A percentile compares a stretch with the other conserved stretches of the same genome.
These are phyloP conservation scores for Citrullus colocynthis DNA, from an alignment of 306 rosid genomes.

Conservation along the genomic window DNA sequence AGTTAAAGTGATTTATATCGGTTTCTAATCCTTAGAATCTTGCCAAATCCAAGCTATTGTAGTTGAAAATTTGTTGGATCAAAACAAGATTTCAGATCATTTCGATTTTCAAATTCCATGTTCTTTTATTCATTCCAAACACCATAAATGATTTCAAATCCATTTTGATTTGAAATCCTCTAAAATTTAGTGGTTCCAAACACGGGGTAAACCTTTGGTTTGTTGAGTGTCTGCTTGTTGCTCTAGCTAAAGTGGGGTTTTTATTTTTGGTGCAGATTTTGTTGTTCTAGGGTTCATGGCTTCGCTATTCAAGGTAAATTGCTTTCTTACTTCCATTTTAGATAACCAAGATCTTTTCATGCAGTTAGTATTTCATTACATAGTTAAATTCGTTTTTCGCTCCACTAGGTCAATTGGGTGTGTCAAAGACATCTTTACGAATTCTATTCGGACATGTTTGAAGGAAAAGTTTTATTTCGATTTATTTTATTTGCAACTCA, in stretches of 20 bases:
- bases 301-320: constrained; percentile 38
- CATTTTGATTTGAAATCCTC: too few species aligned
- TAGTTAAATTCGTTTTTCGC: neutral
- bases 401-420: neutral
- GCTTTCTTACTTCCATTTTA: neutral
- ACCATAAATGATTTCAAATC: neutral
- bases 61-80: too few species aligned
- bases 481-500: neutral
- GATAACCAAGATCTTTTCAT: neutral
- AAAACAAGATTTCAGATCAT: too few species aligned
- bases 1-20: too few species aligned
- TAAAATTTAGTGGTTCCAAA: too few species aligned
- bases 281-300: constrained; percentile 30
- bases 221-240: neutral
- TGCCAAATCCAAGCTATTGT: too few species aligned
- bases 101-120: too few species aligned
- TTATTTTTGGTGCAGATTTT: constrained; percentile 11
- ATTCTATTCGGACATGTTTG: neutral
- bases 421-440: neutral
- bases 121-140: neutral
- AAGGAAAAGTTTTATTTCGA: neutral
- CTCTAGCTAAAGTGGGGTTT: neutral
- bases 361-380: neutral
- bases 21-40: too few species aligned
- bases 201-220: neutral